Evolutionary conservation across 2,329 filamentous ascomycete species (phyloP), one percentile per base, ranked within the genome.

Genomic region (Drechmeria coniospora): DNA sequence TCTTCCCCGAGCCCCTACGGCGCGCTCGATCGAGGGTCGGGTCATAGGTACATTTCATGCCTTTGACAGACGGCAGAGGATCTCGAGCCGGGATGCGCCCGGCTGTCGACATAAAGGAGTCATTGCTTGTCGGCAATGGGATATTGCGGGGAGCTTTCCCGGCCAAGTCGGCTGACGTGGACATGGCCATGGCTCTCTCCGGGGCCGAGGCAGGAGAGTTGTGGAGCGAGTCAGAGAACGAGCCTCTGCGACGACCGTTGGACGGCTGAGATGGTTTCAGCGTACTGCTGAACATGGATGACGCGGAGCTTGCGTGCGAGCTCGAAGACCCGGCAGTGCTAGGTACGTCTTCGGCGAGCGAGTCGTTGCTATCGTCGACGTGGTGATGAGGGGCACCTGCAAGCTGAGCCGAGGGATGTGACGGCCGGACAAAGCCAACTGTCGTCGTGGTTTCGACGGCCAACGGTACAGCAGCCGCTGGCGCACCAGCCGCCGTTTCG

Each of bases 291-390:
- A 80, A 79, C 38, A 78, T 62, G 30, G 81, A 82, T 24, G 77
- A 82, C 27, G 66, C 65, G 29, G 74, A 70, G 56, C 75, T 83
- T 32, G 68, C 63, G 45, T 75, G 65, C 32, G 79, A 83, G 54
- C 74, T 81, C 31, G 74, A 69, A 27, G 79, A 84, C 43, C 71
- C 76, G 41, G 75, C 65, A 36, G 71, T 74, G 50, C 76, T 78
- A 45, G 78, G 64, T 29, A 75, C 65, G 44, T 84, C 77, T 50
- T 70, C 71, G 40, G 67, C 59, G 33, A 61, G 46, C 36, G 63
- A 68, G 38, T 74, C 72, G 56, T 54, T 68, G 38, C 54, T 61
- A 44, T 71, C 70, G 53, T 75, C 70, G 39, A 49, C 32, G 30
- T 45, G 49, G 27, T 36, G 26, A 27, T 33, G 43, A 28, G 40